Evolutionary conservation across 345 rosid species (phyloP).

Genomic region (Melastoma malabathricum): DNA sequence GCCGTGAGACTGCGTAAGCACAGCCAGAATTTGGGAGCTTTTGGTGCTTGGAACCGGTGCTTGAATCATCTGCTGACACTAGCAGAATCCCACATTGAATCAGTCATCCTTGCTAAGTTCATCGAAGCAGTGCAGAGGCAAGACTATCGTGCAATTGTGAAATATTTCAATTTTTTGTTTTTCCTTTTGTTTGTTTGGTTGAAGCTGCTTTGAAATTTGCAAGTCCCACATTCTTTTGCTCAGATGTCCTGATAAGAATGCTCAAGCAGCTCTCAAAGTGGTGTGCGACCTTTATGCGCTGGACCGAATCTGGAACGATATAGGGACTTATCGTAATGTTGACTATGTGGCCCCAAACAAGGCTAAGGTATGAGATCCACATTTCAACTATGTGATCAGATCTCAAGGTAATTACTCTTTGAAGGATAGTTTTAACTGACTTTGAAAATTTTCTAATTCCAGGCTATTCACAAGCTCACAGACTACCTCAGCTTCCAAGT

Average conservation of each 20-base stretch:
- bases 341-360: slow-evolving; percentile 97
- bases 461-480: slow-evolving; percentile 88
- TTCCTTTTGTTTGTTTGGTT: slow-evolving; percentile 10
- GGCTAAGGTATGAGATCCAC: slow-evolving; percentile 65
- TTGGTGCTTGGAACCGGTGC: slow-evolving; percentile 99
- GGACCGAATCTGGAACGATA: slow-evolving; percentile 88
- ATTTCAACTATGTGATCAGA: not conserved
- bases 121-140: slow-evolving; percentile 81
- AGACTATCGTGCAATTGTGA: not conserved
- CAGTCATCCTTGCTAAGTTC: slow-evolving; percentile 81
- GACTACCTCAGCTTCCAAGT: slow-evolving; percentile 87
- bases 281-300: slow-evolving; percentile 92
- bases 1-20: slow-evolving; percentile 75
- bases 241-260: slow-evolving; percentile 70
- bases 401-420: not conserved
- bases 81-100: slow-evolving; percentile 93
- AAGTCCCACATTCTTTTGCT: not conserved
- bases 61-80: slow-evolving; percentile 95
- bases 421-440: too few relatives aligned
- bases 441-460: slow-evolving; percentile 1
- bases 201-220: not conserved
- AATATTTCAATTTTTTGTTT: not conserved
- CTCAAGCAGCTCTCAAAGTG: slow-evolving; percentile 70
- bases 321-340: slow-evolving; percentile 85
- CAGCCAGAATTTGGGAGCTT: slow-evolving; percentile 60